Conservation (phyloP, 805 yeast species). For the Myxozyma mucilagina region DNA sequence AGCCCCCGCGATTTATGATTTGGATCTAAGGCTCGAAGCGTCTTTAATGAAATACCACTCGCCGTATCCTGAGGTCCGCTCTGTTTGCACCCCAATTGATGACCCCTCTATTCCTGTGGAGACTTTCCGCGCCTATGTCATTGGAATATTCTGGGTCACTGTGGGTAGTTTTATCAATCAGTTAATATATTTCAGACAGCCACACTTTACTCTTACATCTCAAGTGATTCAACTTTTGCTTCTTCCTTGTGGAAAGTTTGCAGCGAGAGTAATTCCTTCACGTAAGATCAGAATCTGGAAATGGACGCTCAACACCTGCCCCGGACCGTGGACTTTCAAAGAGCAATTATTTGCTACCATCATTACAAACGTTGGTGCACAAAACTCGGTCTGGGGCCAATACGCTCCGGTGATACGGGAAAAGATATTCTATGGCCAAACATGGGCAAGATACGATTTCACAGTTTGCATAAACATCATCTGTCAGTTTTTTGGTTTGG, state of each 20-base stretch:
- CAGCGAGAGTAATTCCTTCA: slow-evolving; percentile 49
- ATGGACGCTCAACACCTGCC: slow-evolving; percentile 49
- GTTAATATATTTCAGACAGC: slow-evolving; percentile 58
- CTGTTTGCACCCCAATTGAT: slow-evolving; percentile 39
- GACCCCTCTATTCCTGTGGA: slow-evolving; percentile 51
- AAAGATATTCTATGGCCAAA: slow-evolving; percentile 39
- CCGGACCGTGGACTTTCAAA: slow-evolving; percentile 63
- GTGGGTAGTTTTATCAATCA: slow-evolving; percentile 59
- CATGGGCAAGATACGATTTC: slow-evolving; percentile 48
- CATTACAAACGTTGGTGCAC: slow-evolving; percentile 34
- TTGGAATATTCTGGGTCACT: slow-evolving; percentile 54
- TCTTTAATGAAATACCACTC: slow-evolving; percentile 48
- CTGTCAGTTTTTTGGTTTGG: slow-evolving; percentile 64
- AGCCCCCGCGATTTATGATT: slow-evolving; percentile 23
- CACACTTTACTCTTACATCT: slow-evolving; percentile 52
- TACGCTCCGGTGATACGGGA: slow-evolving; percentile 27
- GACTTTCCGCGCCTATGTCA: slow-evolving; percentile 54
- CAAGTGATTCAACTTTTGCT: slow-evolving; percentile 60
- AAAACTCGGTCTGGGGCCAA: slow-evolving; percentile 28
- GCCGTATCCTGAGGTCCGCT: slow-evolving; percentile 60
- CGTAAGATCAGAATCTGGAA: slow-evolving; percentile 47
- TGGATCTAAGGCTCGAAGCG: slow-evolving; percentile 48
- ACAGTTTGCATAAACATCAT: slow-evolving; percentile 55
- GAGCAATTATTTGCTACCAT: slow-evolving; percentile 59
- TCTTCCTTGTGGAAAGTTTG: slow-evolving; percentile 56